Evolutionary conservation across 306 rosid species (phyloP).

Genomic region (Neltuma alba): DNA sequence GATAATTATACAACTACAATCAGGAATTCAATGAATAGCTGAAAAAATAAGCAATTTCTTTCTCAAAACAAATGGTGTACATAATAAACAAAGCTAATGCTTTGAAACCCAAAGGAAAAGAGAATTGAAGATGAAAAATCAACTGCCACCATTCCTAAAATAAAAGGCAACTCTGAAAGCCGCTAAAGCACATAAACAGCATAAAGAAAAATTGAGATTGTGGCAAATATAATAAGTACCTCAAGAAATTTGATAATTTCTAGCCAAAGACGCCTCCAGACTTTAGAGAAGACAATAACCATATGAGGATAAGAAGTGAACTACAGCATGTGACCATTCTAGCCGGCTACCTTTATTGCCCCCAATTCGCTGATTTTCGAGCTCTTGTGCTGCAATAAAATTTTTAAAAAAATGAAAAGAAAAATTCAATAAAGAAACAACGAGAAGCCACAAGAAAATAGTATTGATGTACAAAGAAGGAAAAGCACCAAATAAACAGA

Average conservation of each 20-base stretch:
- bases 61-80: neutral
- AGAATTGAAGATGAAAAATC: constrained; percentile 1
- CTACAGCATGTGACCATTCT: constrained; percentile 50
- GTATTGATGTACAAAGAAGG: constrained; percentile 20
- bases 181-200: neutral
- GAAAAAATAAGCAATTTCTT: neutral
- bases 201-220: constrained; percentile 24
- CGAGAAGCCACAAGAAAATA: constrained; percentile 24
- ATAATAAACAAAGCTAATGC: neutral
- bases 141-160: neutral
- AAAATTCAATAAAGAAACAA: constrained; percentile 7
- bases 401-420: constrained; percentile 24
- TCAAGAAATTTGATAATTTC: constrained; percentile 61
- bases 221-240: constrained; percentile 56
- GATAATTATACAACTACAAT: neutral
- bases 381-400: constrained; percentile 79
- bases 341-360: constrained; percentile 86
- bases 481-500: neutral
- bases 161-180: constrained; percentile 16
- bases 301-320: constrained; percentile 63
- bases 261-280: constrained; percentile 63
- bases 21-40: neutral
- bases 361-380: constrained; percentile 90
- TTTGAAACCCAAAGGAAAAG: neutral
- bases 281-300: constrained; percentile 62